Evolutionary conservation across 257 asterid genomes (phyloP).

Genomic region (Przewalskia tangutica): DNA sequence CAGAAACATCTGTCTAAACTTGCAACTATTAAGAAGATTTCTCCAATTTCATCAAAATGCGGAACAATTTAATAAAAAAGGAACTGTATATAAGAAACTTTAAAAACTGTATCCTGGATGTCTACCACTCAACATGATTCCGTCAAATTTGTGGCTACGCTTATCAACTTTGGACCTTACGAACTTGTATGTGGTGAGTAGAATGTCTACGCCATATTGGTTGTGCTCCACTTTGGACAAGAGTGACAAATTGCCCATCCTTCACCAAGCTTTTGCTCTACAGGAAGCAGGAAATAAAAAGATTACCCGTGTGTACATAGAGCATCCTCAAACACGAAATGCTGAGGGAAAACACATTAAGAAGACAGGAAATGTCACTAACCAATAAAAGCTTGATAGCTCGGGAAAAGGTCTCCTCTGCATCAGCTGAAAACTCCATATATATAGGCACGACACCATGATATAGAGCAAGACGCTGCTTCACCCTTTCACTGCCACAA

Average conservation of each 20-base stretch:
- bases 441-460: slow-evolving; percentile 86
- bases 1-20: not conserved
- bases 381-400: slow-evolving; percentile 82
- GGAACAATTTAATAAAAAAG: not conserved
- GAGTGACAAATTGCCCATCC: slow-evolving; percentile 79
- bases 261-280: slow-evolving; percentile 60
- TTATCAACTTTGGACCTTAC: slow-evolving; percentile 59
- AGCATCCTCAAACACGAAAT: not conserved
- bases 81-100: not conserved
- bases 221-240: slow-evolving; percentile 97
- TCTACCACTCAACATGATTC: not conserved
- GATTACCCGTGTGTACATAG: not conserved
- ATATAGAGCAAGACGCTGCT: slow-evolving; percentile 76
- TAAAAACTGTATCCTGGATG: not conserved
- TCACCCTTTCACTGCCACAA: slow-evolving; percentile 68
- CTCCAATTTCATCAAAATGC: not conserved
- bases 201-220: slow-evolving; percentile 98
- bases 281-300: not conserved
- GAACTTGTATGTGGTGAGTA: slow-evolving; percentile 94
- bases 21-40: not conserved
- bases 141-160: not conserved
- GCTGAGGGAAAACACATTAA: not conserved
- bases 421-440: slow-evolving; percentile 80
- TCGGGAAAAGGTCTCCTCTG: slow-evolving; percentile 83
- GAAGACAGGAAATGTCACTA: slow-evolving; percentile 10